Evolutionary conservation across 2,329 filamentous ascomycete genomes (phyloP).

Genomic region (Neocatenulostroma microsporum): DNA sequence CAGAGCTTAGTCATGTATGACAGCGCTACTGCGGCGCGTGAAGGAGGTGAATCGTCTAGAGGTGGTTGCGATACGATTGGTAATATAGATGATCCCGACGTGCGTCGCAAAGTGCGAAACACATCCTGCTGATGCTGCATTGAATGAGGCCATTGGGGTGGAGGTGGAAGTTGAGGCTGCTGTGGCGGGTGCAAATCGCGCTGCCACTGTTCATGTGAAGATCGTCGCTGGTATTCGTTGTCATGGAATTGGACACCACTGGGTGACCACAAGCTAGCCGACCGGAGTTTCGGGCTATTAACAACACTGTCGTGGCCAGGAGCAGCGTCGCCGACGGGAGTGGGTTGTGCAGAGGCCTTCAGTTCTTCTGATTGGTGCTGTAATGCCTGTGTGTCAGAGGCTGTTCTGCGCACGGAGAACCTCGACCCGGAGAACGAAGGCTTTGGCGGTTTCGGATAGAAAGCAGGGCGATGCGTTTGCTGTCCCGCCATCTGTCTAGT

Average conservation of each 20-base stretch:
- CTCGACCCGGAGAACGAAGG: constrained; percentile 46
- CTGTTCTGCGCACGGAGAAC: neutral
- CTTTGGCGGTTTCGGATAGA: constrained; percentile 55
- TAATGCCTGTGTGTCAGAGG: neutral
- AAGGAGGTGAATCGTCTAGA: constrained; percentile 32
- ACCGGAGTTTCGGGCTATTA: neutral
- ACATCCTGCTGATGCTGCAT: constrained; percentile 11
- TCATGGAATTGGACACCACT: constrained; percentile 16
- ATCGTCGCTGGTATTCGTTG: constrained; percentile 17
- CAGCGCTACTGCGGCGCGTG: constrained; percentile 58
- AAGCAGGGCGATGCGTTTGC: constrained; percentile 45
- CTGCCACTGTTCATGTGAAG: constrained; percentile 18
- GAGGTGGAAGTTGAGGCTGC: constrained; percentile 1
- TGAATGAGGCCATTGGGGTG: constrained; percentile 6
- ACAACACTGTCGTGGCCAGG: neutral
- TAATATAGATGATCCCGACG: constrained; percentile 27
- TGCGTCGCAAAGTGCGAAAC: constrained; percentile 20
- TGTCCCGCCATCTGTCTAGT: constrained; percentile 32
- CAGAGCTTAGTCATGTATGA: constrained; percentile 67
- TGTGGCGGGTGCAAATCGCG: neutral
- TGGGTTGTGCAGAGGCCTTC: too few species aligned
- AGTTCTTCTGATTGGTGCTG: neutral
- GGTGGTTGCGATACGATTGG: constrained; percentile 26
- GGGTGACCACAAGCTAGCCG: constrained; percentile 11
- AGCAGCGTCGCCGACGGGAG: neutral